These are phyloP conservation scores for Platanthera zijinensis DNA, from an alignment of 106 monocot species.

Conservation along the genomic window DNA sequence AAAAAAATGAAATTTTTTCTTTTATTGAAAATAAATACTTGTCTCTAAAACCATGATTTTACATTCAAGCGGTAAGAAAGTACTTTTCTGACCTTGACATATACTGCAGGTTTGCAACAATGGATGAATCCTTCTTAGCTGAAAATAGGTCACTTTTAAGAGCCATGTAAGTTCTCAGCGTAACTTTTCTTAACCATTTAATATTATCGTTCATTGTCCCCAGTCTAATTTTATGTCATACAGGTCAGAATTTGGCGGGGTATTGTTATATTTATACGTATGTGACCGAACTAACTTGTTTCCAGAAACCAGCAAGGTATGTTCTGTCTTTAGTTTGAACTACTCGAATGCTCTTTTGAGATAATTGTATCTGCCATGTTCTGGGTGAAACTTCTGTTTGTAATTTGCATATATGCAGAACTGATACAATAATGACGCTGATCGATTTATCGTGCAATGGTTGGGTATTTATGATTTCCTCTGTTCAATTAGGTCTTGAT, in stretches of 20 bases:
- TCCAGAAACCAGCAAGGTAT: slow-evolving; percentile 48
- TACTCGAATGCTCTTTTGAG: neutral
- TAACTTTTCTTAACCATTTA: neutral
- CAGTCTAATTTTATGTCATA: slow-evolving; percentile 8
- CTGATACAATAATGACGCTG: neutral
- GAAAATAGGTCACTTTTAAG: slow-evolving; percentile 61
- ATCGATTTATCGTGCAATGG: neutral
- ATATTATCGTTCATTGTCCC: slow-evolving; percentile 2
- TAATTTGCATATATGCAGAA: neutral
- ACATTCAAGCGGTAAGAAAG: neutral
- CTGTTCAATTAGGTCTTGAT: neutral
- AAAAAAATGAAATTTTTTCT: neutral
- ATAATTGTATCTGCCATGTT: neutral
- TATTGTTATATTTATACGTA: slow-evolving; percentile 66
- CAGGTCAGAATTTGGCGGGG: slow-evolving; percentile 70
- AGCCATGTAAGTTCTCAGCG: slow-evolving; percentile 56
- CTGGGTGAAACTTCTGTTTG: neutral
- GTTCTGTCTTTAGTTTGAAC: slow-evolving; percentile 6
- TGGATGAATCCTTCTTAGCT: slow-evolving; percentile 78
- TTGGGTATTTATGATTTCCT: neutral
- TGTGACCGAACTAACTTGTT: slow-evolving; percentile 79
- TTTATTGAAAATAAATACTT: neutral
- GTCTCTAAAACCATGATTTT: neutral
- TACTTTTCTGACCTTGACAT: slow-evolving; percentile 3
- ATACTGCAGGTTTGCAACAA: slow-evolving; percentile 60